Conservation (phyloP, 1,284 basidiomycete species). For the Tilletia walkeri region DNA sequence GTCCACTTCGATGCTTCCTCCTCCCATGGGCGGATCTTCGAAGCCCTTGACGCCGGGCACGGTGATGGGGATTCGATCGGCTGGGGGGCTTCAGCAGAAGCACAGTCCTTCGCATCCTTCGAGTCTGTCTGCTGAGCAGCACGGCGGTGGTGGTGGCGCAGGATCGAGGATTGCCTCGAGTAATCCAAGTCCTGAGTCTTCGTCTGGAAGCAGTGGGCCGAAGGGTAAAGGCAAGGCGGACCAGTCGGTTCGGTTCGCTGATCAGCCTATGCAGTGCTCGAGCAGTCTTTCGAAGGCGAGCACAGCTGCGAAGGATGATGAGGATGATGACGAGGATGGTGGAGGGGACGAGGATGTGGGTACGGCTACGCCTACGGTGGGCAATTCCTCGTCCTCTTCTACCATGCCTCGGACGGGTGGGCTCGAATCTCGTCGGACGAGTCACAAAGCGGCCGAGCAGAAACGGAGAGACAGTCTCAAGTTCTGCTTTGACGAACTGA, state of each 20-base stretch:
- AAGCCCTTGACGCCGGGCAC: slow-evolving; percentile 50
- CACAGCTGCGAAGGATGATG: background rate
- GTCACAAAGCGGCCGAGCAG: slow-evolving; percentile 96
- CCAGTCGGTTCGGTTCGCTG: slow-evolving; percentile 9
- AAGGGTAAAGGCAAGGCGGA: slow-evolving; percentile 15
- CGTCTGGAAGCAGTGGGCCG: slow-evolving; percentile 13
- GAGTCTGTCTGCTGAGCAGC: background rate
- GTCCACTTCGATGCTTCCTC: slow-evolving; percentile 35
- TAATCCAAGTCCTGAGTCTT: slow-evolving; percentile 3
- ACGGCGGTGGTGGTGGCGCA: background rate
- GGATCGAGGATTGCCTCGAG: no score
- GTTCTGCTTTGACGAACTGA: slow-evolving; percentile 90
- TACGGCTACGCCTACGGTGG: slow-evolving; percentile 29
- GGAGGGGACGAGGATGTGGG: background rate
- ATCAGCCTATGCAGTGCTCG: background rate
- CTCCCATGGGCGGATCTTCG: slow-evolving; percentile 24
- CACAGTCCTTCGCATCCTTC: background rate
- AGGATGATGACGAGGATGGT: background rate
- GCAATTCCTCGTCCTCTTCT: slow-evolving; percentile 41
- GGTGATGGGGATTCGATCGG: slow-evolving; percentile 46
- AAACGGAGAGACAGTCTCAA: slow-evolving; percentile 94
- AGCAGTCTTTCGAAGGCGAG: slow-evolving; percentile 7
- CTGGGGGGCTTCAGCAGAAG: background rate
- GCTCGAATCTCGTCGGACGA: slow-evolving; percentile 70
- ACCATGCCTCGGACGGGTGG: slow-evolving; percentile 28